Evolutionary conservation across 2,329 filamentous ascomycete species (phyloP), one percentile per base, ranked within the genome.

Genomic region (Aspergillus pseudonomiae): DNA sequence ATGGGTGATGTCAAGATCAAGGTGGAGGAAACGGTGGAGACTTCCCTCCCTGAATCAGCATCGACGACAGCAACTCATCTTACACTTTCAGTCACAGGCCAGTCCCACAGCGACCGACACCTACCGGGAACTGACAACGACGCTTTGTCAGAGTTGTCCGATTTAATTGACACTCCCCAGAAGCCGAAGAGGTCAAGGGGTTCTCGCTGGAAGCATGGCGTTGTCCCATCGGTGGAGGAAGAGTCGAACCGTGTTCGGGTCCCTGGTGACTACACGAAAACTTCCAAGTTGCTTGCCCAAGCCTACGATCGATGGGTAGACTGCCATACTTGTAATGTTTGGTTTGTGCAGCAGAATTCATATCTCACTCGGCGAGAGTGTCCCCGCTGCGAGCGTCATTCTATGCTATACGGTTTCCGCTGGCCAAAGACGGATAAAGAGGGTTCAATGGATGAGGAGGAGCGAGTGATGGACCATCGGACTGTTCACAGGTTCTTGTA

Each of bases 351-450:
- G 76, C 85, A 88, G 46, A 91, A 98, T 67, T 93, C 92, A 0
- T 97, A 96, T 76, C 90, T 89, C 68, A 97, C 94, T 1, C 88
- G 90, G 59, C 89, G 91, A 56, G 90, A 92, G 19, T 99, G 95
- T 75, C 94, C 93, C 4, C 88, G 95, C 7, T 99, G 95, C 77
- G 95, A 99, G 80, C 88, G 95, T 0, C 95, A 99, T 74, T 96
- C 92, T 19, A 98, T 96, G 80, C 81, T 99, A 0, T 99, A 98
- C 75, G 96, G 96, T 0, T 97, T 91, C 74, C 84, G 91, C 62
- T 99, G 95, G 95, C 95, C 95, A 6, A 97, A 99, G 82, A 98
- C 95, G 0, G 91, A 97, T 64, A 90, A 85, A 65, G 88, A 90
- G 30, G 92, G 92, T 0, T 87, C 88, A 19, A 78, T 86, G 24